Conservation (phyloP, 495 filamentous ascomycete species). For the Podospora tetraspora region DNA sequence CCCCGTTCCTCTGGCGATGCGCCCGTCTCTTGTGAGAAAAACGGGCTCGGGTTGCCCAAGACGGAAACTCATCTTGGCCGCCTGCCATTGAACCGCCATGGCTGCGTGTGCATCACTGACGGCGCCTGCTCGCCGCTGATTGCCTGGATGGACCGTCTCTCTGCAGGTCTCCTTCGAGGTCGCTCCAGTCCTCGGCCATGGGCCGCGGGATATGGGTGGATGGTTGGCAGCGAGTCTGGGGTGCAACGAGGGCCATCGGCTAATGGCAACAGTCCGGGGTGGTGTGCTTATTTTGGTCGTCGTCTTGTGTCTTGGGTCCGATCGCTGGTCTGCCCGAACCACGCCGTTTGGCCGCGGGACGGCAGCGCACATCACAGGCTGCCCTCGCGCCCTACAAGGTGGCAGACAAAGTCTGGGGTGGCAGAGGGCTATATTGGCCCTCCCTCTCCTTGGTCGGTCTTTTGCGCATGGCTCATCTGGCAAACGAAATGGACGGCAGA, state of each 20-base stretch:
- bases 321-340: slow-evolving; percentile 5
- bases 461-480: slow-evolving; percentile 1
- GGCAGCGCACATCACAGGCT: slow-evolving; percentile 13
- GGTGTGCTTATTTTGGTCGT: slow-evolving; percentile 10
- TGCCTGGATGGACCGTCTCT: background rate
- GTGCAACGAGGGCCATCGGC: background rate
- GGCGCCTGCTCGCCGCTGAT: background rate
- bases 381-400: slow-evolving; percentile 9
- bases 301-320: slow-evolving; percentile 1
- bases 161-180: background rate
- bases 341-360: slow-evolving; percentile 2
- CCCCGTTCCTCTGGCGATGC: background rate
- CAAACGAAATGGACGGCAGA: background rate
- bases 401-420: slow-evolving; percentile 2
- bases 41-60: slow-evolving; percentile 13
- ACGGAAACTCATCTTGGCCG: slow-evolving; percentile 3
- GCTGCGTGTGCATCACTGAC: background rate
- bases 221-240: background rate
- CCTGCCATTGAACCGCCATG: background rate
- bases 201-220: background rate
- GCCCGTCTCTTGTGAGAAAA: background rate
- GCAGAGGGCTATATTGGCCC: slow-evolving; percentile 5
- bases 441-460: slow-evolving; percentile 1
- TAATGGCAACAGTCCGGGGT: slow-evolving; percentile 2
- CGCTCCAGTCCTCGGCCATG: background rate